These are phyloP conservation scores for Clavispora asparagi DNA, from an alignment of 805 yeast species.

Conservation along the genomic window DNA sequence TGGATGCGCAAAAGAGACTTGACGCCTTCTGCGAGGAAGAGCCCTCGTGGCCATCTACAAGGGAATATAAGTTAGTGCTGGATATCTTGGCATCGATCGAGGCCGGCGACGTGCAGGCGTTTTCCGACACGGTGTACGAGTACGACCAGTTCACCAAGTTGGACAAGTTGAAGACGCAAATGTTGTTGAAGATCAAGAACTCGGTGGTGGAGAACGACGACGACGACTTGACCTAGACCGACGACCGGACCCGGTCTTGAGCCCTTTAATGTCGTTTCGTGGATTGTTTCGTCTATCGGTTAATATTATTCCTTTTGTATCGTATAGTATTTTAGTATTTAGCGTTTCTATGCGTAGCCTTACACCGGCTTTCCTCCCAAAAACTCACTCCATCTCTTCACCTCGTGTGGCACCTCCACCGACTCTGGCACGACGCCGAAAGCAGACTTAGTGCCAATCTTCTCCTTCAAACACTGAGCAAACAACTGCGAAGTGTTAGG, in stretches of 20 bases:
- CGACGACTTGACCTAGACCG: constrained; percentile 40
- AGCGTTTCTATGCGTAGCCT: constrained; percentile 9
- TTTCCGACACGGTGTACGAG: constrained; percentile 70
- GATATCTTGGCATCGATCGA: constrained; percentile 70
- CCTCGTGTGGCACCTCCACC: constrained; percentile 76
- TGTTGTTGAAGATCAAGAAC: constrained; percentile 77
- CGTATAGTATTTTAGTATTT: neutral
- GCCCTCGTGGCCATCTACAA: constrained; percentile 64
- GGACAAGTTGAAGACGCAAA: constrained; percentile 85
- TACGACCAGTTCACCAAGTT: constrained; percentile 84
- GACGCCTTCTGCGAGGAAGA: constrained; percentile 66
- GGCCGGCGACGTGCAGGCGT: constrained; percentile 72
- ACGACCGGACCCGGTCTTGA: too few species aligned
- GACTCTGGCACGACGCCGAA: constrained; percentile 36
- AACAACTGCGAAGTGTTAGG: constrained; percentile 88
- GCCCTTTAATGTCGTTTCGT: too few species aligned
- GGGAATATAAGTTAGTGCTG: constrained; percentile 66
- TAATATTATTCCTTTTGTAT: neutral
- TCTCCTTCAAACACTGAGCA: constrained; percentile 73
- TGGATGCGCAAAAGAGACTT: constrained; percentile 75
- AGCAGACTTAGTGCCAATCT: constrained; percentile 52
- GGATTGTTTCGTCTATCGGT: too few species aligned
- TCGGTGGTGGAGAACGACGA: constrained; percentile 68
- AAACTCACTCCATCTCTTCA: constrained; percentile 93
- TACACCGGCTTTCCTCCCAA: constrained; percentile 88